A percentile compares a stretch with the other conserved stretches of the same genome.
These are phyloP conservation scores for Monilinia aucupariae DNA, from an alignment of 2,329 filamentous ascomycete genomes.

Conservation along the genomic window DNA sequence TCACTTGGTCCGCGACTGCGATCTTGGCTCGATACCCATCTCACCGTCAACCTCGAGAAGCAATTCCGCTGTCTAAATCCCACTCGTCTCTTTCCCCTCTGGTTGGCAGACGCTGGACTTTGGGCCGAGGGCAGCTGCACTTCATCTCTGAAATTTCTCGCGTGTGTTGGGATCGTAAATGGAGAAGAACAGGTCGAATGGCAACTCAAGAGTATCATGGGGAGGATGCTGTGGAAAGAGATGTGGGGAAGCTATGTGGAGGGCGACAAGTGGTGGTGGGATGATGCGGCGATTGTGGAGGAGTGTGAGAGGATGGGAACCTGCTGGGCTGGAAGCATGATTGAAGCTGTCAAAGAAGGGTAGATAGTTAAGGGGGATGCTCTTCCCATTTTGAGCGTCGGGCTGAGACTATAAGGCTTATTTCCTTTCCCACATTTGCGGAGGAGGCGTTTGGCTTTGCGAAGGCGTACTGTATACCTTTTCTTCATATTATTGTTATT, in stretches of 20 bases:
- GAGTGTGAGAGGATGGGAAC: conserved; percentile 52
- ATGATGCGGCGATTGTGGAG: conserved; percentile 48
- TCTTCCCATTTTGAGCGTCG: background rate
- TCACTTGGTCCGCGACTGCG: conserved; percentile 54
- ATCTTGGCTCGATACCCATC: conserved; percentile 56
- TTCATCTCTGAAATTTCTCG: conserved; percentile 27
- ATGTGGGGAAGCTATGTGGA: conserved; percentile 47
- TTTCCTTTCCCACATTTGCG: background rate
- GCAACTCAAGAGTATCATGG: conserved; percentile 48
- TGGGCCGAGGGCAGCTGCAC: conserved; percentile 35
- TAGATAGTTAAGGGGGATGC: background rate
- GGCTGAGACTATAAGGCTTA: background rate
- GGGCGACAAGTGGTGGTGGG: conserved; percentile 55
- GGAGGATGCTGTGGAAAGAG: conserved; percentile 55
- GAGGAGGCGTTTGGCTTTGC: background rate
- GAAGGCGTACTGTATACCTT: conserved; percentile 3
- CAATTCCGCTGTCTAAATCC: conserved; percentile 56
- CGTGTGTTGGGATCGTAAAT: conserved; percentile 18
- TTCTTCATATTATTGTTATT: background rate
- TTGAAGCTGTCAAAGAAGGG: conserved; percentile 48
- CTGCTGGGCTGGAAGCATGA: conserved; percentile 53
- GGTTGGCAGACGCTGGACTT: conserved; percentile 53
- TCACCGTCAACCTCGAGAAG: conserved; percentile 54
- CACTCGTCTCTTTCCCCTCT: conserved; percentile 51
- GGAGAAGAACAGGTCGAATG: conserved; percentile 33